Percentiles rank a stretch among this genome's conserved stretches.
Evolutionary conservation across 495 filamentous ascomycete species (phyloP).

Genomic region (Neurospora sp.): DNA sequence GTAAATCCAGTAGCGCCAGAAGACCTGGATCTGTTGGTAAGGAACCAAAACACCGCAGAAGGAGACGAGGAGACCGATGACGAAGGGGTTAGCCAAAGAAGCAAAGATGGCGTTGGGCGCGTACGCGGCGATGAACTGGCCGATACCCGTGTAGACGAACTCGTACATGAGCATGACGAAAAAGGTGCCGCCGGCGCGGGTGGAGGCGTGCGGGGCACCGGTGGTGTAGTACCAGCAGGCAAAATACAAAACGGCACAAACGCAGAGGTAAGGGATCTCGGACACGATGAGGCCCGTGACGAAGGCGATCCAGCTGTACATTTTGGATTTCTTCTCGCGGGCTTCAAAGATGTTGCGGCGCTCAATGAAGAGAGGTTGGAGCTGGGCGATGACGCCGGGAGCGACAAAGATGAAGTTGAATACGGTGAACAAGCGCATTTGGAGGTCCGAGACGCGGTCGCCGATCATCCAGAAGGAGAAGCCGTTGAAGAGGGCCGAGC

Average conservation of each 20-base stretch:
- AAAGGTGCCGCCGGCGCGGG: conserved; percentile 31
- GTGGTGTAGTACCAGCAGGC: conserved; percentile 50
- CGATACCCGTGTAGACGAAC: conserved; percentile 37
- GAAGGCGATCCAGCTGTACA: conserved; percentile 60
- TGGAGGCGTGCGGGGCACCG: conserved; percentile 34
- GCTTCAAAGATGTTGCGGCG: conserved; percentile 61
- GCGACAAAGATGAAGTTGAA: conserved; percentile 52
- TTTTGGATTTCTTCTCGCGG: conserved; percentile 62
- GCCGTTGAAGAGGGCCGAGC: conserved; percentile 53
- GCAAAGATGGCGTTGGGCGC: conserved; percentile 46
- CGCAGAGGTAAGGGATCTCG: conserved; percentile 48
- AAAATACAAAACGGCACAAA: conserved; percentile 49
- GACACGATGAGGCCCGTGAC: conserved; percentile 41
- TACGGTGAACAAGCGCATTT: conserved; percentile 63
- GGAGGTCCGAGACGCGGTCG: conserved; percentile 54
- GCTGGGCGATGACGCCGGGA: conserved; percentile 39
- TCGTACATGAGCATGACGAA: conserved; percentile 40
- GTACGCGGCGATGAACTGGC: conserved; percentile 36
- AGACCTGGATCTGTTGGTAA: conserved; percentile 38
- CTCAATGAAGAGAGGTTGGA: conserved; percentile 62
- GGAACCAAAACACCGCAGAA: conserved; percentile 48
- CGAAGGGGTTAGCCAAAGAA: conserved; percentile 39
- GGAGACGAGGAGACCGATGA: conserved; percentile 39
- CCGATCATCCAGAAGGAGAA: conserved; percentile 67
- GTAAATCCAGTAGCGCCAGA: conserved; percentile 40